Evolutionary conservation across 805 yeast genomes (phyloP).

Genomic region (Wickerhamiella hasegawae): DNA sequence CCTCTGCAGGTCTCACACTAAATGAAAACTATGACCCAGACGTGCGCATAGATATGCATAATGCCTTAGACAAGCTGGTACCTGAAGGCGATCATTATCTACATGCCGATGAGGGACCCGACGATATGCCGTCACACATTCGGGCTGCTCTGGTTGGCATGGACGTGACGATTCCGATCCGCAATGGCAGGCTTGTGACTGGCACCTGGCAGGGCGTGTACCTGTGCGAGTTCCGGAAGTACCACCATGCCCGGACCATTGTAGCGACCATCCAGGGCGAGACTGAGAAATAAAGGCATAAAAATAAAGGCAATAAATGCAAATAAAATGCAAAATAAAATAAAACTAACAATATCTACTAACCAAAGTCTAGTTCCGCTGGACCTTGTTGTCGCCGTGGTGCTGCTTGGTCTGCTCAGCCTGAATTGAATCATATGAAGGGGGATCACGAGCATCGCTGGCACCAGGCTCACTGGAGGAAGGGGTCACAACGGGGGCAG

Average conservation of each 20-base stretch:
- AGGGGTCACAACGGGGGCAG: too few relatives aligned
- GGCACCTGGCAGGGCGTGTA: constrained; percentile 86
- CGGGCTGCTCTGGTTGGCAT: constrained; percentile 47
- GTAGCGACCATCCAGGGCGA: constrained; percentile 63
- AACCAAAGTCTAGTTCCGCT: too few relatives aligned
- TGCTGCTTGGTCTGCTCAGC: constrained; percentile 4
- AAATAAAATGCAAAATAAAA: too few relatives aligned
- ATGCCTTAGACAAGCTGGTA: constrained; percentile 44
- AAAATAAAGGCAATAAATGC: too few relatives aligned
- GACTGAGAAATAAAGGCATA: constrained; percentile 3
- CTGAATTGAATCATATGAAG: constrained; percentile 3
- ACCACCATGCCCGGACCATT: constrained; percentile 45
- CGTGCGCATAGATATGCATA: constrained; percentile 53
- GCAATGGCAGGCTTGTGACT: constrained; percentile 46
- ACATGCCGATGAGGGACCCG: constrained; percentile 61
- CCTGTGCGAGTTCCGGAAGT: constrained; percentile 54
- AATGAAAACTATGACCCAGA: constrained; percentile 74
- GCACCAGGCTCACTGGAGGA: too few relatives aligned
- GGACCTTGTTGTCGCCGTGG: too few relatives aligned
- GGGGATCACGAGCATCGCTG: too few relatives aligned
- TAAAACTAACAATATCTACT: too few relatives aligned
- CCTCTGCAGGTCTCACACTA: constrained; percentile 60
- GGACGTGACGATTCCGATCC: constrained; percentile 48
- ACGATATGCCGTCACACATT: constrained; percentile 75
- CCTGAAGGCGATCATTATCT: constrained; percentile 46